Conservation (phyloP, 331 rosid genomes). For the Arachis monticola region DNA sequence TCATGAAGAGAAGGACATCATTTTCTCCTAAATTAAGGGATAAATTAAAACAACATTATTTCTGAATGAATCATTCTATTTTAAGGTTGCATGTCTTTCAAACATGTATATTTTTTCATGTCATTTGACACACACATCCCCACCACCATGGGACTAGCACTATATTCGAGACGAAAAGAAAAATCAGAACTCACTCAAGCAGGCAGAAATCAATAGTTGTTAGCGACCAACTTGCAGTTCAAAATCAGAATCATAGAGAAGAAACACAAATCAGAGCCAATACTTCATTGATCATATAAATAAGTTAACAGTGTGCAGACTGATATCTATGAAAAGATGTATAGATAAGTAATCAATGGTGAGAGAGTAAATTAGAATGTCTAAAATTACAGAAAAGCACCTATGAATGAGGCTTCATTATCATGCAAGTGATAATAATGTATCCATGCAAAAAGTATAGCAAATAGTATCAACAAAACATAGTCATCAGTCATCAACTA, state of each 20-base stretch:
- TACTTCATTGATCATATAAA: constrained; percentile 3
- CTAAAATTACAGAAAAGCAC: no score
- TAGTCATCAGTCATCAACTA: no score
- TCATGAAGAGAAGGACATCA: background rate
- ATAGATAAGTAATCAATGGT: background rate
- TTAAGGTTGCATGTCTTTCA: background rate
- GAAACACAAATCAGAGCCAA: constrained; percentile 3
- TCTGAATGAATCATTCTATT: background rate
- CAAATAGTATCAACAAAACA: no score
- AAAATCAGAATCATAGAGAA: background rate
- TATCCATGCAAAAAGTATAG: no score
- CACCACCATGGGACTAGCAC: background rate
- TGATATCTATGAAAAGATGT: constrained; percentile 9
- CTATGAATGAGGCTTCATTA: no score
- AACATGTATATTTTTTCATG: constrained; percentile 5
- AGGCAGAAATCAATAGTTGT: constrained; percentile 17
- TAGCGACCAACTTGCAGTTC: no score
- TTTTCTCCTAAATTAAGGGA: constrained; percentile 5
- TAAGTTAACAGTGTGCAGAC: background rate
- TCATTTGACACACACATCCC: background rate
- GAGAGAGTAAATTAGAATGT: background rate
- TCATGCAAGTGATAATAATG: no score
- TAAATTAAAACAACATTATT: background rate
- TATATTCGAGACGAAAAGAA: background rate
- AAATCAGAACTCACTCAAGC: background rate